These are phyloP conservation scores for Juncus effusus DNA, from an alignment of 176 grass and related monocot genomes.

Conservation along the genomic window DNA sequence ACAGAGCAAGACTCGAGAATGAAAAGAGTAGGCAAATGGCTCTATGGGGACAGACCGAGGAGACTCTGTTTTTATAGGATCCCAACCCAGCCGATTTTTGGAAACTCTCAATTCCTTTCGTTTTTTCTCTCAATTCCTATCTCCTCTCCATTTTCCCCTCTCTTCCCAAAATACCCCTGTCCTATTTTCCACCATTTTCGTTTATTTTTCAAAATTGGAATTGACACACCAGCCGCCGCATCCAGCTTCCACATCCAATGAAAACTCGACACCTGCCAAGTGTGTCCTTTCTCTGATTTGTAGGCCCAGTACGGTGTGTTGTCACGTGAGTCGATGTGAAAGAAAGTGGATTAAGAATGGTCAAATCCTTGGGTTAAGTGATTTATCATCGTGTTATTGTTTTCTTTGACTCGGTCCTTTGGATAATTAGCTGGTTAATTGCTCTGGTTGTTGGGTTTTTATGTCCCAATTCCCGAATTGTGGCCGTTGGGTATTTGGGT, in stretches of 20 bases:
- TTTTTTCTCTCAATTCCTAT: slow-evolving; percentile 12
- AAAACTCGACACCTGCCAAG: not conserved
- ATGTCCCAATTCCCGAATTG: not conserved
- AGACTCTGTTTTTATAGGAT: slow-evolving; percentile 56
- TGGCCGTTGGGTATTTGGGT: slow-evolving; percentile 3
- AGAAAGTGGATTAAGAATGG: slow-evolving; percentile 1
- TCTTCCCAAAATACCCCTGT: not conserved
- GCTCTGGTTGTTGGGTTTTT: not conserved
- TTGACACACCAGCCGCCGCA: slow-evolving; percentile 16
- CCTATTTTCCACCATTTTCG: not conserved
- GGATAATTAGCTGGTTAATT: slow-evolving; percentile 11
- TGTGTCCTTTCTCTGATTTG: slow-evolving; percentile 19
- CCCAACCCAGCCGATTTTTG: slow-evolving; percentile 29
- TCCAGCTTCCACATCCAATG: not conserved
- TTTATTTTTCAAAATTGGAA: slow-evolving; percentile 8
- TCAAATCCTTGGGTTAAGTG: slow-evolving; percentile 33
- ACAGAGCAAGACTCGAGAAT: no score
- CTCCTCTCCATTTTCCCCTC: not conserved
- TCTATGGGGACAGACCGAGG: slow-evolving; percentile 13
- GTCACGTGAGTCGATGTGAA: slow-evolving; percentile 8
- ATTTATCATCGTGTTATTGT: not conserved
- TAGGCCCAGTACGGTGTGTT: not conserved
- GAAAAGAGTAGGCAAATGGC: not conserved
- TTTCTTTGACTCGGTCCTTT: slow-evolving; percentile 6
- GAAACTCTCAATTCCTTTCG: slow-evolving; percentile 22